A percentile compares a stretch with the other conserved stretches of the same genome.
These are phyloP conservation scores for Pichia sp. DNA, from an alignment of 1,139 yeast species.

Conservation along the genomic window DNA sequence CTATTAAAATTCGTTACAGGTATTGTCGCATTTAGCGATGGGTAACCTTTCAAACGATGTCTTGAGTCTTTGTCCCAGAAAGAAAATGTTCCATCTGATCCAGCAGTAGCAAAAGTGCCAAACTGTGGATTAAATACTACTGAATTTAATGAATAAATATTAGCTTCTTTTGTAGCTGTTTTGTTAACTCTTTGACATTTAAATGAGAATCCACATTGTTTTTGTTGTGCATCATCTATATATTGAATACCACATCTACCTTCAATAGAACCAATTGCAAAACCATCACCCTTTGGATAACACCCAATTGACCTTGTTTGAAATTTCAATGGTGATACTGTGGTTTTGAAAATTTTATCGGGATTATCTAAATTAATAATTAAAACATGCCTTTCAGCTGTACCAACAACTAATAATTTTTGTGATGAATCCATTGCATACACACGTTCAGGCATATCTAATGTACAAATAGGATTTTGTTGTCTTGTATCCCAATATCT, in stretches of 20 bases:
- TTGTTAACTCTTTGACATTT: conserved; percentile 80
- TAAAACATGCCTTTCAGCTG: conserved; percentile 82
- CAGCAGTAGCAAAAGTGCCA: conserved; percentile 92
- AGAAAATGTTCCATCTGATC: conserved; percentile 92
- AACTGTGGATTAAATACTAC: conserved; percentile 82
- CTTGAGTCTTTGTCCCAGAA: conserved; percentile 96
- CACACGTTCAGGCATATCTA: conserved; percentile 83
- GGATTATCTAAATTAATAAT: conserved; percentile 81
- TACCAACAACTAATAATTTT: conserved; percentile 80
- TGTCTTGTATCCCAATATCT: conserved; percentile 92
- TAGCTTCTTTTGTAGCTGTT: conserved; percentile 43
- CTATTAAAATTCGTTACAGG: conserved; percentile 77
- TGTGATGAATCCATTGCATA: conserved; percentile 84
- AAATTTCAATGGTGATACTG: conserved; percentile 80
- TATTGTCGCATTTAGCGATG: conserved; percentile 65
- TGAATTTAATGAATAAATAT: conserved; percentile 70
- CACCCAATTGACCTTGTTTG: conserved; percentile 83
- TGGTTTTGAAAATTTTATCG: conserved; percentile 67
- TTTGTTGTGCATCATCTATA: conserved; percentile 76
- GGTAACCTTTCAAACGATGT: conserved; percentile 80
- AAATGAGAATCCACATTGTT: conserved; percentile 74
- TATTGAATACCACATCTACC: conserved; percentile 97
- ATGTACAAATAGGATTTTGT: conserved; percentile 76
- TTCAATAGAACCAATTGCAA: conserved; percentile 88
- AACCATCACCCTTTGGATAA: conserved; percentile 86